Evolutionary conservation across 441 rosid genomes (phyloP).

Genomic region (Brassica balearica): DNA sequence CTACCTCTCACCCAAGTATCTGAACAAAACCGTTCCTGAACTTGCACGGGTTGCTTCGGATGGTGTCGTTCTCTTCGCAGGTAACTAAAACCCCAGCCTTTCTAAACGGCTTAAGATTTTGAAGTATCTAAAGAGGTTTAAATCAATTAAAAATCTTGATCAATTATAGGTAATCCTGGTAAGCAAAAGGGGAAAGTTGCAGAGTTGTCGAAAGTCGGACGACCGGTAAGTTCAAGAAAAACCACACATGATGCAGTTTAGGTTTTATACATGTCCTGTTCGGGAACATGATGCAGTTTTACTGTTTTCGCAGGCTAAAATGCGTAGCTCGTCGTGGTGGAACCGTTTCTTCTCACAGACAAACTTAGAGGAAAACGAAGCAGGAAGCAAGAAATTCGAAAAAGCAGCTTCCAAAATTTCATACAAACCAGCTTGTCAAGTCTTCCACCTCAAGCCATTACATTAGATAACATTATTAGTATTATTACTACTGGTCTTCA

Average conservation of each 20-base stretch:
- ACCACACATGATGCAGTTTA: neutral
- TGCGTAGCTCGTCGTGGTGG: conserved; percentile 66
- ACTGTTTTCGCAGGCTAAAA: conserved; percentile 51
- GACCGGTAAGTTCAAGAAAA: conserved; percentile 65
- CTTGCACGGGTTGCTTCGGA: conserved; percentile 71
- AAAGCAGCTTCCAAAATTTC: conserved; percentile 53
- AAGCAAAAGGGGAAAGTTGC: conserved; percentile 71
- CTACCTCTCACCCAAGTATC: conserved; percentile 73
- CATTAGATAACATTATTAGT: conserved; percentile 24
- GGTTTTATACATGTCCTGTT: neutral
- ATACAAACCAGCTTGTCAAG: conserved; percentile 59
- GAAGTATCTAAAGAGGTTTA: neutral
- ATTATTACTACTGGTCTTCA: conserved; percentile 23
- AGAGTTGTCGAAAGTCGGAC: conserved; percentile 78
- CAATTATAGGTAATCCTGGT: conserved; percentile 65
- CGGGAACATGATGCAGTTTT: neutral
- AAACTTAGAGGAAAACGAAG: conserved; percentile 56
- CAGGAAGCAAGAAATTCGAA: conserved; percentile 56
- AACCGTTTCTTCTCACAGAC: conserved; percentile 51
- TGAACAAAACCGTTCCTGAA: conserved; percentile 73
- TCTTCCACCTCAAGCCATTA: conserved; percentile 56
- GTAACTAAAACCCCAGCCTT: conserved; percentile 37
- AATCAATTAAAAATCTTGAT: neutral
- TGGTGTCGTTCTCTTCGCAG: conserved; percentile 67
- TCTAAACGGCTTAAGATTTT: neutral